Base-by-base conservation (phyloP, 2,329 filamentous ascomycete genomes). In the Aschersonia sp. region DNA sequence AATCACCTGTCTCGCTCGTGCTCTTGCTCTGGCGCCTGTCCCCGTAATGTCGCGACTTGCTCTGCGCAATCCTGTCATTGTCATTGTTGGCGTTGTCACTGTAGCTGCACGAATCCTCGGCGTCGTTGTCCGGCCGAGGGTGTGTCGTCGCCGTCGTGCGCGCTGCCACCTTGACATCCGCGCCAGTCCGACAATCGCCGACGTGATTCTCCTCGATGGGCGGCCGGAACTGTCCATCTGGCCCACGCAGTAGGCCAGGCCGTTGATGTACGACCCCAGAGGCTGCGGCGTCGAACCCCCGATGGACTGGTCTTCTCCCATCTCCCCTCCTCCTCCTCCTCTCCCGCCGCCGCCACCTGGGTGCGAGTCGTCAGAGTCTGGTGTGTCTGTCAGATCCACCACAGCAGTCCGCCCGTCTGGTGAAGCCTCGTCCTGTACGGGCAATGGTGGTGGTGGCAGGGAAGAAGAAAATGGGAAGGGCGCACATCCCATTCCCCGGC, bases 211-310 rank as follows among this genome's bases (percentile, higher is more conserved):
- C 2, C 31, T 22, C 5, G 14, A 11, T 31, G 45, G 35, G 14
- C 39, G 45, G 22, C 22, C 22, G 22, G 22, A 29, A 31, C 37
- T 44, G 14, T 7, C 54, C 30, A 60, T 54, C 48, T 64, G 62
- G 41, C 62, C 62, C 31, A 63, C 54, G 48, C 60, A 55, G 53
- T 62, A 62, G 44, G 60, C 61, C 37, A 63, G 54, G 45, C 60
- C 61, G 37, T 58, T 49, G 14, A 57, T 39, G 37, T 51, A 58
- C 1, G 44, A 43, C 40, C 53, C 53, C 42, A 52, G 31, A n/a
- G 45, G 48, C 48, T 49, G 41, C 5, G 41, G 33, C 29, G 43
- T 46, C 6, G 35, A 30, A 22, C 22, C 5, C 32, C 32, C 14
- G 35, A 39, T 22, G 22, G 22, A 22, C 22, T 2, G 22, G 22